Evolutionary conservation across 2,329 filamentous ascomycete genomes (phyloP).

Genomic region (Hymenotorrendiella dingleyae): DNA sequence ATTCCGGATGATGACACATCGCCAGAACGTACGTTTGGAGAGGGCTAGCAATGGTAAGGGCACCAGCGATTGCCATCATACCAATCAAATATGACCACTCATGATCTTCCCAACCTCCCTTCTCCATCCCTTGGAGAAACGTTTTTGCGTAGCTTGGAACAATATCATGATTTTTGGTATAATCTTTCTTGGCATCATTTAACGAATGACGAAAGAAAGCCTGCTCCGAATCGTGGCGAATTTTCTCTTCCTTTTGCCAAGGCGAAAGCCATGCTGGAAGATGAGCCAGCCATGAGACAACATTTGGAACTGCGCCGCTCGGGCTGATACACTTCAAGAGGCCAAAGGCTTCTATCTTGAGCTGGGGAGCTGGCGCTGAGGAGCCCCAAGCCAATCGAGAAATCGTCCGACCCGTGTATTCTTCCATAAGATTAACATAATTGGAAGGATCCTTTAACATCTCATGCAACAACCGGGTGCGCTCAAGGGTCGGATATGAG

Average conservation of each 20-base stretch:
- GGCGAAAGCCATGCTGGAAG: conserved; percentile 37
- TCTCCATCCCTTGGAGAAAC: conserved; percentile 37
- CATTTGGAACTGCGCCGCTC: conserved; percentile 40
- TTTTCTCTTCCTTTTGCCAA: conserved; percentile 40
- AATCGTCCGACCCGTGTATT: conserved; percentile 42
- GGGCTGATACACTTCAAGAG: conserved; percentile 42
- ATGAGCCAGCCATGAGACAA: conserved; percentile 39
- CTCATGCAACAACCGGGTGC: conserved; percentile 34
- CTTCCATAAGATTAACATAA: conserved; percentile 42
- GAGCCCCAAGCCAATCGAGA: conserved; percentile 42
- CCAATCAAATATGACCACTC: conserved; percentile 42
- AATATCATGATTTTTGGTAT: conserved; percentile 30
- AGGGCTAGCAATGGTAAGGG: conserved; percentile 35
- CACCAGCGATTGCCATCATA: conserved; percentile 41
- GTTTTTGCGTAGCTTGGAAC: conserved; percentile 38
- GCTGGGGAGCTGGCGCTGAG: conserved; percentile 34
- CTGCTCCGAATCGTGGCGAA: conserved; percentile 36
- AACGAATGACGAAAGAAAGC: conserved; percentile 35
- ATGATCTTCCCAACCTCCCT: conserved; percentile 27
- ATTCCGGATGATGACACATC: conserved; percentile 31
- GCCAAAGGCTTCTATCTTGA: conserved; percentile 41
- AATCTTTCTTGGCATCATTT: conserved; percentile 31
- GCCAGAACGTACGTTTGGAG: conserved; percentile 37
- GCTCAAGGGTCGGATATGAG: conserved; percentile 38
- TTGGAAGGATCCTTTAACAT: conserved; percentile 35